A percentile compares a stretch with the other conserved stretches of the same genome.
phyloP scores from a whole-genome alignment of 495 filamentous ascomycete species.

The Echria macrotheca region DNA sequence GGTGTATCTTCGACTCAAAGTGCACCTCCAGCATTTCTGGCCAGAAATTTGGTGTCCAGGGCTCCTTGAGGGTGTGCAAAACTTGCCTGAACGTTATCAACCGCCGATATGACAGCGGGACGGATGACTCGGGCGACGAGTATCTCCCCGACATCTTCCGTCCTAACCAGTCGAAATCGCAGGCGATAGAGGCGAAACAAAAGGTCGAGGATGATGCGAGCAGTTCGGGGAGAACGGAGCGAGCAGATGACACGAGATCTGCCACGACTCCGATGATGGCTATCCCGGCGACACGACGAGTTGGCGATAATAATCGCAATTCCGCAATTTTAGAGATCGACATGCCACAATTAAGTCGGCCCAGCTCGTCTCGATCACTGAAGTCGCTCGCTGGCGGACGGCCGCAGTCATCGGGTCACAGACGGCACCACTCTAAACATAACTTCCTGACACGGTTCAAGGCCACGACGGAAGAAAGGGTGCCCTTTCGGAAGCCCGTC shows the following conservation, averaged over 20 bases:
- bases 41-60: conserved; percentile 77
- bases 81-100: conserved; percentile 91
- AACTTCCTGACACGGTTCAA: conserved; percentile 62
- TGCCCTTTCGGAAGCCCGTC: conserved; percentile 78
- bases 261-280: conserved; percentile 67
- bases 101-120: conserved; percentile 76
- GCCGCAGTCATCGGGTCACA: conserved; percentile 70
- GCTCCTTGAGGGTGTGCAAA: conserved; percentile 85
- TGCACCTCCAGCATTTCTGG: conserved; percentile 89
- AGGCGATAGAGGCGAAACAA: conserved; percentile 20
- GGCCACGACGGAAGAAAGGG: conserved; percentile 56
- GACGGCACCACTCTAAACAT: conserved; percentile 80
- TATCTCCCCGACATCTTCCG: conserved; percentile 50
- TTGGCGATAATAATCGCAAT: conserved; percentile 73
- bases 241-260: conserved; percentile 37
- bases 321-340: conserved; percentile 90
- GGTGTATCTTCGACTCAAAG: conserved; percentile 96
- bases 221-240: conserved; percentile 38
- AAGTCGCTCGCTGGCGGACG: conserved; percentile 64
- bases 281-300: conserved; percentile 78
- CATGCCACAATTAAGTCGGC: conserved; percentile 59
- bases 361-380: conserved; percentile 90
- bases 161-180: conserved; percentile 39
- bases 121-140: conserved; percentile 78
- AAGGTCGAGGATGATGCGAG: conserved; percentile 34